Evolutionary conservation across 1,139 yeast genomes (phyloP).

Genomic region (Debaryomyces fabryi): DNA sequence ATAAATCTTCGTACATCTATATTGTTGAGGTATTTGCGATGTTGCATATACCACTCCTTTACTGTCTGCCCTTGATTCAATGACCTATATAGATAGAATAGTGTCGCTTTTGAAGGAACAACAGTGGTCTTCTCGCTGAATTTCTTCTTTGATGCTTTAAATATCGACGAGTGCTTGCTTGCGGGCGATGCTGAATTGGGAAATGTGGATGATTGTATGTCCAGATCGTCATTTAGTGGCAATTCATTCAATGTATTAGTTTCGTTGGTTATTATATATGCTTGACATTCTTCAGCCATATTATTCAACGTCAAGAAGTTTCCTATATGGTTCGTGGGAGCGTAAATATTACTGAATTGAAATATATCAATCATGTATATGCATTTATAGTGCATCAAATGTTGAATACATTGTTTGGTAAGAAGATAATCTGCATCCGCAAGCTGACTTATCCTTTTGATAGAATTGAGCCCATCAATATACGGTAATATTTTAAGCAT

Average conservation of each 20-base stretch:
- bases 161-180: slow-evolving; percentile 10
- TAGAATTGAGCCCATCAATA: slow-evolving; percentile 86
- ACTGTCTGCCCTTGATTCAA: slow-evolving; percentile 78
- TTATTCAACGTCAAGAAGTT: slow-evolving; percentile 63
- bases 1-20: slow-evolving; percentile 84
- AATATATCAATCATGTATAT: slow-evolving; percentile 82
- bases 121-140: slow-evolving; percentile 23
- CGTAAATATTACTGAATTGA: slow-evolving; percentile 86
- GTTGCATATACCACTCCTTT: slow-evolving; percentile 76
- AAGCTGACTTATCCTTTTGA: slow-evolving; percentile 71
- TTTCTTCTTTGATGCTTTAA: slow-evolving; percentile 7
- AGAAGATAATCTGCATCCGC: slow-evolving; percentile 81
- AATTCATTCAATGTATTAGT: slow-evolving; percentile 1
- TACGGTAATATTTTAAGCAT: slow-evolving; percentile 85
- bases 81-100: slow-evolving; percentile 78
- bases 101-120: slow-evolving; percentile 63
- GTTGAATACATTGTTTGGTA: slow-evolving; percentile 87
- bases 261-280: slow-evolving; percentile 58
- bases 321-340: slow-evolving; percentile 80
- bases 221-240: slow-evolving; percentile 6
- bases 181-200: slow-evolving; percentile 13
- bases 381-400: slow-evolving; percentile 86
- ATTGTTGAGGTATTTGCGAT: slow-evolving; percentile 56
- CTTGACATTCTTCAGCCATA: slow-evolving; percentile 84
- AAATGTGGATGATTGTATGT: slow-evolving; percentile 5